Percentiles rank a stretch among this genome's conserved stretches.
phyloP scores from a whole-genome alignment of 306 rosid genomes.

The Ziziphus jujuba region DNA sequence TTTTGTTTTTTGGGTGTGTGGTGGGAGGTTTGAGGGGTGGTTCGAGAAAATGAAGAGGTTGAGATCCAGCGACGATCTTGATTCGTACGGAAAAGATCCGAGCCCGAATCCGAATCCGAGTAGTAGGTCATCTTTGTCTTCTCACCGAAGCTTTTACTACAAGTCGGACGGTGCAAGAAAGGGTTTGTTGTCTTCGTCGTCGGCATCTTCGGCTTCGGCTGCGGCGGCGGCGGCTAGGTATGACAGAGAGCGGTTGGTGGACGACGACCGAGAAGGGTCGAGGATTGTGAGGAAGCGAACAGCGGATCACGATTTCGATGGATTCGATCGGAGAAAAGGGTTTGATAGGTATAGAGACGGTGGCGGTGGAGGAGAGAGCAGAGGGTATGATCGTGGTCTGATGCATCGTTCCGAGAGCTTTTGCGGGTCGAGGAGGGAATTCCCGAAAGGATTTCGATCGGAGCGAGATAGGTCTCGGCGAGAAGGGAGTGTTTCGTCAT shows the following conservation, averaged over 20 bases:
- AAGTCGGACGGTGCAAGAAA: conserved; percentile 64
- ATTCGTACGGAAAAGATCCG: conserved; percentile 61
- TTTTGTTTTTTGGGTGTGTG: not conserved
- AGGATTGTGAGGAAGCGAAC: conserved; percentile 69
- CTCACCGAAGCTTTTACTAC: conserved; percentile 64
- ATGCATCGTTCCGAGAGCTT: conserved; percentile 92
- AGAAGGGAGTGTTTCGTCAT: conserved; percentile 80
- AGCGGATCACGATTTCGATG: conserved; percentile 76
- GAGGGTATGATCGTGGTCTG: conserved; percentile 53
- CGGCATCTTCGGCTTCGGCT: conserved; percentile 26
- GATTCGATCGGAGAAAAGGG: conserved; percentile 79
- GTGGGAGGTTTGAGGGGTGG: too few relatives aligned
- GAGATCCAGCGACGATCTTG: conserved; percentile 89
- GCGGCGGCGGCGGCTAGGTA: conserved; percentile 36
- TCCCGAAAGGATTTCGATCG: conserved; percentile 92
- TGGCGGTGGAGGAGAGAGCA: conserved; percentile 35
- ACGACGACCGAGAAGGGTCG: conserved; percentile 73
- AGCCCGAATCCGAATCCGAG: conserved; percentile 28
- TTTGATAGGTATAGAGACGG: conserved; percentile 67
- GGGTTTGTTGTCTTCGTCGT: conserved; percentile 52
- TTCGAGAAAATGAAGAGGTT: conserved; percentile 70
- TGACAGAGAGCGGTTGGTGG: conserved; percentile 67
- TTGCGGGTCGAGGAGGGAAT: conserved; percentile 71
- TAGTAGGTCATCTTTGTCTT: conserved; percentile 59
- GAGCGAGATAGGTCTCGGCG: conserved; percentile 87